Percentiles rank a stretch among this genome's conserved stretches.
These are phyloP conservation scores for Crotalaria pallida DNA, from an alignment of 306 rosid genomes.

Conservation along the genomic window DNA sequence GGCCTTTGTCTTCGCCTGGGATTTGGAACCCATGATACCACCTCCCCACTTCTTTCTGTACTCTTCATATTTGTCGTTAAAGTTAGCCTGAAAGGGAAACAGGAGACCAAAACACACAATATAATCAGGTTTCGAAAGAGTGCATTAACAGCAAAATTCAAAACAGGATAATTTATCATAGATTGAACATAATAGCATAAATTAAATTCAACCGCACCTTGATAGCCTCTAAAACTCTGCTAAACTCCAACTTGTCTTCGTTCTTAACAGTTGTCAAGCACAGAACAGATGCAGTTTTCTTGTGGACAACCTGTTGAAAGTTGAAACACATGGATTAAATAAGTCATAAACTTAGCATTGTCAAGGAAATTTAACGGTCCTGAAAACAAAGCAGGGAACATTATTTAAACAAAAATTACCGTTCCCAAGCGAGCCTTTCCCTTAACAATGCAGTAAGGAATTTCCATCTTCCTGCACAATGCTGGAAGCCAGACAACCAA, in stretches of 20 bases:
- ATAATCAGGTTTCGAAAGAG: background rate
- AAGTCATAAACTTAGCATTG: background rate
- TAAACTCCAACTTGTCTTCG: slow-evolving; percentile 77
- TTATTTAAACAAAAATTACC: slow-evolving; percentile 23
- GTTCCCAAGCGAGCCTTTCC: slow-evolving; percentile 78
- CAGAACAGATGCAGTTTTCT: slow-evolving; percentile 75
- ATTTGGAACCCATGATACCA: too few relatives aligned
- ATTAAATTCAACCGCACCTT: slow-evolving; percentile 35
- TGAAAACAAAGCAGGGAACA: background rate
- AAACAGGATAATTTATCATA: too few relatives aligned
- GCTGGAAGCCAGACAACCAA: too few relatives aligned
- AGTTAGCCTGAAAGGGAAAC: too few relatives aligned
- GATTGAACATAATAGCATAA: background rate
- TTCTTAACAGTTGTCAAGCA: slow-evolving; percentile 81
- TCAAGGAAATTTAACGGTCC: background rate
- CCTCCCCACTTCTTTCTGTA: too few relatives aligned
- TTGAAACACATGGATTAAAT: background rate
- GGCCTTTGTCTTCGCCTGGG: too few relatives aligned
- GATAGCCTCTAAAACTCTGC: slow-evolving; percentile 67
- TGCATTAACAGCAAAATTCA: background rate
- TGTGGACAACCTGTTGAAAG: slow-evolving; percentile 50
- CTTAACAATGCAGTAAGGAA: slow-evolving; percentile 84
- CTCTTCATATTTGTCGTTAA: too few relatives aligned
- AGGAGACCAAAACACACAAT: background rate
- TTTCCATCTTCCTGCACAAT: too few relatives aligned